phyloP scores from a whole-genome alignment of 495 filamentous ascomycete genomes.

The Xylaria bambusicola region DNA sequence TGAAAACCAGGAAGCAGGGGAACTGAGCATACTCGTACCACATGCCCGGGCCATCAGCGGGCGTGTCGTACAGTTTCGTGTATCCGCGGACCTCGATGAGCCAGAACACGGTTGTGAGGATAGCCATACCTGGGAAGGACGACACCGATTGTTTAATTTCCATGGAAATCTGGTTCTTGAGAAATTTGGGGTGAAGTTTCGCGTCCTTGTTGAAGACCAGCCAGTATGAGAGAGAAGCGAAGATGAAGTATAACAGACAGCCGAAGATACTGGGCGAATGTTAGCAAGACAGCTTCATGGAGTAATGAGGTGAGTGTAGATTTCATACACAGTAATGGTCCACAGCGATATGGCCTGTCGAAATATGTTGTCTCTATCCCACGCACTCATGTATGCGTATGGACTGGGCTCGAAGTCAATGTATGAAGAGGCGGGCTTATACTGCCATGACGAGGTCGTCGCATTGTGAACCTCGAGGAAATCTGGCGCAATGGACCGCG shows the following conservation, averaged over 20 bases:
- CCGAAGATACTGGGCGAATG: constrained; percentile 72
- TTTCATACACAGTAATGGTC: constrained; percentile 78
- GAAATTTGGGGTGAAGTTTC: constrained; percentile 88
- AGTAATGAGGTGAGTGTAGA: background rate
- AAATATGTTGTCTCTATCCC: constrained; percentile 76
- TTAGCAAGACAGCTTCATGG: background rate
- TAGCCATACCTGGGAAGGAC: constrained; percentile 79
- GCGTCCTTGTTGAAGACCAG: constrained; percentile 94
- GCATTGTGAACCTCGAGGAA: constrained; percentile 41
- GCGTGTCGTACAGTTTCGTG: constrained; percentile 81
- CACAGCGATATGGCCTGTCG: constrained; percentile 78
- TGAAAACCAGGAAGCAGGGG: constrained; percentile 89
- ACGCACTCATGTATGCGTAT: constrained; percentile 80
- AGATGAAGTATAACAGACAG: constrained; percentile 78
- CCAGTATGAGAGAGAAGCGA: constrained; percentile 79
- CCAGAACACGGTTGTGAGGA: constrained; percentile 83
- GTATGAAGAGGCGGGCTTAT: constrained; percentile 71
- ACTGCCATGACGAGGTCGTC: constrained; percentile 54
- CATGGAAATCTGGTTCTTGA: constrained; percentile 86
- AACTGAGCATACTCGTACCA: constrained; percentile 86
- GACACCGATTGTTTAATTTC: constrained; percentile 79
- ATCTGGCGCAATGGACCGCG: constrained; percentile 51
- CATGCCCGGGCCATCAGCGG: constrained; percentile 67
- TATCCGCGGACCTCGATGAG: constrained; percentile 81
- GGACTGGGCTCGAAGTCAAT: constrained; percentile 69